Conservation (phyloP, 352 stramenopile genomes). For the Plasmopara viticola region DNA sequence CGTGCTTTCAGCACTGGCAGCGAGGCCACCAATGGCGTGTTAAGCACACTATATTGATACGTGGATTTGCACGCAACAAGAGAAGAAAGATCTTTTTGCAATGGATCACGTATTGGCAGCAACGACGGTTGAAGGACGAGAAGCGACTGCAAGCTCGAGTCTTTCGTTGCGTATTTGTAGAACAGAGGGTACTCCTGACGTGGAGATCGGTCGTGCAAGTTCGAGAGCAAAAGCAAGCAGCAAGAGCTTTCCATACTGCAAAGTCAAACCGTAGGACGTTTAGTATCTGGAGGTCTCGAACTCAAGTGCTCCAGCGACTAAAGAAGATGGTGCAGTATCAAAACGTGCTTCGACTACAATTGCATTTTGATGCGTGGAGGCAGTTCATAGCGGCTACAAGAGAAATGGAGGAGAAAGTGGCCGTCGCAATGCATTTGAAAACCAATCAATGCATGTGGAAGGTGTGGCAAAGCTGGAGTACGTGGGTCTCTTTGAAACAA, state of each 20-base stretch:
- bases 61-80: constrained; percentile 22
- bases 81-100: constrained; percentile 22
- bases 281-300: constrained; percentile 18
- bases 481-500: constrained; percentile 12
- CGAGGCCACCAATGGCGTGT: constrained; percentile 21
- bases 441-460: constrained; percentile 15
- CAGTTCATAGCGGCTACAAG: constrained; percentile 20
- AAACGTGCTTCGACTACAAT: constrained; percentile 25
- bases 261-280: constrained; percentile 11
- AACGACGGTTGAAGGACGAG: constrained; percentile 3
- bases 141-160: constrained; percentile 19
- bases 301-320: constrained; percentile 31
- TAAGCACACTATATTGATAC: constrained; percentile 20
- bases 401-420: constrained; percentile 22
- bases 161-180: constrained; percentile 16
- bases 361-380: constrained; percentile 48
- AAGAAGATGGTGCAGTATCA: constrained; percentile 32
- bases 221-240: constrained; percentile 9
- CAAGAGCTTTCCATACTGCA: constrained; percentile 4
- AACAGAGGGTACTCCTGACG: constrained; percentile 6
- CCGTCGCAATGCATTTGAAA: constrained; percentile 27
- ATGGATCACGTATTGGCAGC: constrained; percentile 26
- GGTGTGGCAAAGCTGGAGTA: constrained; percentile 33
- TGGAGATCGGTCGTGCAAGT: constrained; percentile 7
- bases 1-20: constrained; percentile 21